A percentile compares a stretch with the other conserved stretches of the same genome.
These are phyloP conservation scores for Colletotrichum chlorophyti DNA, from an alignment of 2,329 filamentous ascomycete species.

Conservation along the genomic window DNA sequence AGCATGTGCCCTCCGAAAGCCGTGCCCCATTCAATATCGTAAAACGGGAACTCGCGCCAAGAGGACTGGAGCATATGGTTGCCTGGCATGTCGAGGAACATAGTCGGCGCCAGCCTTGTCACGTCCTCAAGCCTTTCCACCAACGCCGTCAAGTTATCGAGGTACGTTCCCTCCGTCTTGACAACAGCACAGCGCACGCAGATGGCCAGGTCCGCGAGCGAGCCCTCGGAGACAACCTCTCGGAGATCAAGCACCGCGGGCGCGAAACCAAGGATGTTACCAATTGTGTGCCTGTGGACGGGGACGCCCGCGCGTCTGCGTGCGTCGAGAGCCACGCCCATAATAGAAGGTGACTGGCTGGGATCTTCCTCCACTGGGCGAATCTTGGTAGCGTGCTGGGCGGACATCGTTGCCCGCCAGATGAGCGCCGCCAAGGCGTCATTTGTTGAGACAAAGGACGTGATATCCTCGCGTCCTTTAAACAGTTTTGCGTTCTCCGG, in stretches of 20 bases:
- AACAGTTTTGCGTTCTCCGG: conserved; percentile 36
- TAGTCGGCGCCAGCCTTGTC: conserved; percentile 38
- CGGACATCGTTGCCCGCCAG: conserved; percentile 23
- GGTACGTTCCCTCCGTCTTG: conserved; percentile 39
- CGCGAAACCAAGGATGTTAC: conserved; percentile 46
- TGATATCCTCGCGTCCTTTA: conserved; percentile 19
- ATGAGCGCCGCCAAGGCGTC: conserved; percentile 21
- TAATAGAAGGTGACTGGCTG: conserved; percentile 35
- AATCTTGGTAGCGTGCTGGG: background rate
- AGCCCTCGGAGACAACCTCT: conserved; percentile 35
- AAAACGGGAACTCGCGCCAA: conserved; percentile 42
- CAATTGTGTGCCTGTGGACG: conserved; percentile 43
- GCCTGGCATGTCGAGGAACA: conserved; percentile 44
- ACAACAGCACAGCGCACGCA: conserved; percentile 41
- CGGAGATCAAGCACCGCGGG: conserved; percentile 36
- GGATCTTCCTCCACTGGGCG: conserved; percentile 32
- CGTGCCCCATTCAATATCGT: conserved; percentile 42
- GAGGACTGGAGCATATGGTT: conserved; percentile 41
- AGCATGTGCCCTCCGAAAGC: conserved; percentile 35
- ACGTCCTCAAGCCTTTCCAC: conserved; percentile 40
- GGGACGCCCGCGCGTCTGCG: conserved; percentile 41
- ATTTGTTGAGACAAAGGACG: conserved; percentile 37
- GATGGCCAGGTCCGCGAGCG: conserved; percentile 42
- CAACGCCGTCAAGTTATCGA: conserved; percentile 37
- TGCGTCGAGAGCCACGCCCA: conserved; percentile 46